phyloP scores from a whole-genome alignment of 1,139 yeast genomes.

The Schizosaccharomyces versatilis region DNA sequence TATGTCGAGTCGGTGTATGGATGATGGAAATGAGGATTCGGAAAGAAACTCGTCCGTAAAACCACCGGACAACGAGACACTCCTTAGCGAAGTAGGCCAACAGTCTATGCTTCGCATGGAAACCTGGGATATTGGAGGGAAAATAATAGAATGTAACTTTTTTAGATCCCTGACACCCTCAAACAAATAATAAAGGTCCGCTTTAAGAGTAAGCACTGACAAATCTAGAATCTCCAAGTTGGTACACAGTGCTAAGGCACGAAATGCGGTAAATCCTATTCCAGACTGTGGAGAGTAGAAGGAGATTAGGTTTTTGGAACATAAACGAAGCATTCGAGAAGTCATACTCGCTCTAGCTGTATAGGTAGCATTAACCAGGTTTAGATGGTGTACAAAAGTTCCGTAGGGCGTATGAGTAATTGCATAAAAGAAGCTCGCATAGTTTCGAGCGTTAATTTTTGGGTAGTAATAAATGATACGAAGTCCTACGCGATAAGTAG shows the following conservation, averaged over 20 bases:
- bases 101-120: neutral
- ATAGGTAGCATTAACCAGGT: conserved; percentile 60
- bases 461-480: neutral
- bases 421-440: neutral
- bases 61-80: conserved; percentile 69
- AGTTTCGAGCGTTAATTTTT: neutral
- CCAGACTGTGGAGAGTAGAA: conserved; percentile 89
- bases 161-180: conserved; percentile 43
- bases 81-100: conserved; percentile 65
- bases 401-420: conserved; percentile 14
- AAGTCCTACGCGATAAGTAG: neutral
- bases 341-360: conserved; percentile 85
- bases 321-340: conserved; percentile 56
- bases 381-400: conserved; percentile 25
- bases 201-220: conserved; percentile 77
- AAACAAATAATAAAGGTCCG: conserved; percentile 59
- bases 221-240: conserved; percentile 47
- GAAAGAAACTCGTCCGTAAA: conserved; percentile 57
- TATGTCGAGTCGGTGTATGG: conserved; percentile 50
- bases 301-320: conserved; percentile 36
- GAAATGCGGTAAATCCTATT: conserved; percentile 73
- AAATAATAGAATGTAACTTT: conserved; percentile 49
- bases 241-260: conserved; percentile 51
- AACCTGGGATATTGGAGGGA: conserved; percentile 54
- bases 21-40: conserved; percentile 39